Evolutionary conservation across 129 eudicot genomes (phyloP), one percentile per base, ranked within the genome.

Genomic region (Silybum marianum): DNA sequence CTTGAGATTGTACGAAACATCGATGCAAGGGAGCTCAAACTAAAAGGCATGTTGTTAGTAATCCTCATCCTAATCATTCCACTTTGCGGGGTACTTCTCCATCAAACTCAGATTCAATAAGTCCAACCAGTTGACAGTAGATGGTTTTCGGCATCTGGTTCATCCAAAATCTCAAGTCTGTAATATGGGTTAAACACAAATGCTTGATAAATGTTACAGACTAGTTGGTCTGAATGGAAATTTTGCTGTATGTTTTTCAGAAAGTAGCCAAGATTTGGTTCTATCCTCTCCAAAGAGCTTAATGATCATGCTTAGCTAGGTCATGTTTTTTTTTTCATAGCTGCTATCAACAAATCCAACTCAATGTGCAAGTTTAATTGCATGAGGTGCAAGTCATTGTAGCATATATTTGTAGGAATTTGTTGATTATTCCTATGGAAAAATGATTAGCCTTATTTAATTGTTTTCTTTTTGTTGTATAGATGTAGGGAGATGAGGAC

Each of bases 21-120:
- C 42, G 98, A 92, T 83, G 90, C 89, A 77, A 68, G 91, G 71
- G 89, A 84, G 85, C 92, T 94, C 34, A 81, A 73, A 66, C 54
- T 71, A 23, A 90, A 87, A 73, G 78, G 72, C 73, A 63, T 84
- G 51, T 16, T 89, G 67, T n/a, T 82, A 69, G 75, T 71, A 72
- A 26, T 81, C 76, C 80, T 91, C 73, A 68, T 84, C 70, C 65
- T 87, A 42, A 48, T 79, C 63, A 34, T 92, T 71, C 80, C 96
- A 51, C 73, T 79, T 21, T 25, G 85, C 6, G 88, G 80, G 75
- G 80, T 72, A 24, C 81, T 77, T 72, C 36, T 87, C 32, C 39
- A 86, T 72, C 84, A 80, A 74, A 80, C 79, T 74, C 77, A 26
- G 73, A 78, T 51, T 78, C 77, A 44, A 70, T 79, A 26, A 71